phyloP scores from a whole-genome alignment of 768 basidiomycete species.

The Termitomyces sp. region DNA sequence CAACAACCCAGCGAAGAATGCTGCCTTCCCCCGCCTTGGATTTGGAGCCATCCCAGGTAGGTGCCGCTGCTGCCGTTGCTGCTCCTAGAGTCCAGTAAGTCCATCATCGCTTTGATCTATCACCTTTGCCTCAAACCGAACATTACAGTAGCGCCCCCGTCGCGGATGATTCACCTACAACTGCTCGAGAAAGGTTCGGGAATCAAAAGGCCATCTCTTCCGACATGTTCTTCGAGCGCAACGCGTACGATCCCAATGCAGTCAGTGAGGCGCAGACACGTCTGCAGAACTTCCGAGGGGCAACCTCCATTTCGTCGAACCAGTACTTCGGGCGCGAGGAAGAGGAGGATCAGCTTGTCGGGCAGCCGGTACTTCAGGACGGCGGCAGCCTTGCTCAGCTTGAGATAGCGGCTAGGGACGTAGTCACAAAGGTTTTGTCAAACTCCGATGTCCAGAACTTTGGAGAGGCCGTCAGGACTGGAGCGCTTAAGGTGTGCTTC shows the following conservation, averaged over 20 bases:
- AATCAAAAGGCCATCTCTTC: constrained; percentile 94
- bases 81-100: constrained; percentile 12
- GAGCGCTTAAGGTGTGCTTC: constrained; percentile 68
- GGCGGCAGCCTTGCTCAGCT: constrained; percentile 57
- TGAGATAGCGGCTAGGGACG: constrained; percentile 67
- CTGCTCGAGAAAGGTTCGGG: constrained; percentile 89
- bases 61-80: constrained; percentile 45
- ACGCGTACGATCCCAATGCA: constrained; percentile 72
- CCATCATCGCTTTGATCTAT: neutral
- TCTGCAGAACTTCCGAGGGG: constrained; percentile 82
- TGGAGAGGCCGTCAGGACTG: constrained; percentile 70
- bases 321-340: constrained; percentile 96
- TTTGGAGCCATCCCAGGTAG: constrained; percentile 74
- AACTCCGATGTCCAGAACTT: constrained; percentile 88
- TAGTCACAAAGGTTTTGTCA: constrained; percentile 63
- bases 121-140: neutral
- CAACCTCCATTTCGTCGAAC: constrained; percentile 89
- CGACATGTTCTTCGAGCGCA: constrained; percentile 95
- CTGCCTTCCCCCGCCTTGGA: constrained; percentile 67
- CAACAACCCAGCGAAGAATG: constrained; percentile 19
- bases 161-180: constrained; percentile 60
- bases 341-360: constrained; percentile 48
- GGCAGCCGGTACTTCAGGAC: constrained; percentile 24
- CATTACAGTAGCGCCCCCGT: constrained; percentile 18
- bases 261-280: constrained; percentile 75